Conservation (phyloP, 768 basidiomycete species). For the Artomyces pyxidatus region DNA sequence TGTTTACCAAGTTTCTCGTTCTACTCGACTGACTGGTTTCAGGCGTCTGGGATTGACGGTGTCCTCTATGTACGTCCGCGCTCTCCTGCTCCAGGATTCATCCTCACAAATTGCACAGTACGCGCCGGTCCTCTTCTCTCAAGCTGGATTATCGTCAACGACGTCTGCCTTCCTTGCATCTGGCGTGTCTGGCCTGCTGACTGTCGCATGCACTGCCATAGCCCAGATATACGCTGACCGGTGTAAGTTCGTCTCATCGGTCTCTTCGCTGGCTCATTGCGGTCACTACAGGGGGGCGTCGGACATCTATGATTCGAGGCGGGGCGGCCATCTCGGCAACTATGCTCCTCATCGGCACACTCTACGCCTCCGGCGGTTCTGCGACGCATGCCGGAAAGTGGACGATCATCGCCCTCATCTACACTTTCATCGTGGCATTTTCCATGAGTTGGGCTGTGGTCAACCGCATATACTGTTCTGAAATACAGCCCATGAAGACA, state of each 20-base stretch:
- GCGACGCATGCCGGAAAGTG: constrained; percentile 26
- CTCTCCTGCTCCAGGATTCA: not conserved
- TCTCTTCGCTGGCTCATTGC: not conserved
- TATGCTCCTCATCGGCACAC: constrained; percentile 34
- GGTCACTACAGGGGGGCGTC: constrained; percentile 23
- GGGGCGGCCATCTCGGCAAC: constrained; percentile 30
- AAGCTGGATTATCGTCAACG: constrained; percentile 40
- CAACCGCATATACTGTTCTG: constrained; percentile 32
- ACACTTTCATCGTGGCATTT: constrained; percentile 37
- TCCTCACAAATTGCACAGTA: constrained; percentile 21
- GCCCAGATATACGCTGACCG: constrained; percentile 32
- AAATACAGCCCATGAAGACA: constrained; percentile 40
- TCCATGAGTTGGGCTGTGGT: constrained; percentile 37
- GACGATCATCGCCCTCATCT: constrained; percentile 38
- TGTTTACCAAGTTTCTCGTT: too few relatives aligned
- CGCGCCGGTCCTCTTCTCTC: constrained; percentile 40
- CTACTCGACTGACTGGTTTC: not conserved
- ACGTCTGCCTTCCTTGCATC: constrained; percentile 43
- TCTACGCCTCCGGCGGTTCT: constrained; percentile 33
- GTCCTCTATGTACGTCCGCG: constrained; percentile 23
- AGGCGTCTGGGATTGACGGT: constrained; percentile 29
- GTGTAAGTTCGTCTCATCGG: constrained; percentile 21
- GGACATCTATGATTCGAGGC: constrained; percentile 34
- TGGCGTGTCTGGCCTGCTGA: constrained; percentile 40
- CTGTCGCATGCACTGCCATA: constrained; percentile 30